Evolutionary conservation across 2,329 filamentous ascomycete genomes (phyloP).

Genomic region (Pseudogymnoascus sp.): DNA sequence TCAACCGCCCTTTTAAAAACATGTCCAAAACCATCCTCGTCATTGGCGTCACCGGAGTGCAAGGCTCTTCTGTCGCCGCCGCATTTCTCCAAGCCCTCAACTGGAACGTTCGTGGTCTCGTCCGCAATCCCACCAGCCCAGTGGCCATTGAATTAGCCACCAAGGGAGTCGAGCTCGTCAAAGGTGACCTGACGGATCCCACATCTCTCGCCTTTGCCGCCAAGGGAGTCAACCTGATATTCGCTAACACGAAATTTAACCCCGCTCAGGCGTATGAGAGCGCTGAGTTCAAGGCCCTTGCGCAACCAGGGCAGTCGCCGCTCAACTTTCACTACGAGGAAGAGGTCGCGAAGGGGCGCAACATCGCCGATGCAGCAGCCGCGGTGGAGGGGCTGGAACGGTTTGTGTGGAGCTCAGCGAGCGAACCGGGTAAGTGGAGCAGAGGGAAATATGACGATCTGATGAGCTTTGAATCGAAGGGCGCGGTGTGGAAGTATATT

Average conservation of each 20-base stretch:
- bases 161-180: constrained; percentile 34
- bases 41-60: neutral
- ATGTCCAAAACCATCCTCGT: neutral
- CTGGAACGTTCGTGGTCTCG: constrained; percentile 18
- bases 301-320: constrained; percentile 16
- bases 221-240: constrained; percentile 40
- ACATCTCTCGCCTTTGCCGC: constrained; percentile 34
- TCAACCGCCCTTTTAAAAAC: neutral
- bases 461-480: constrained; percentile 37
- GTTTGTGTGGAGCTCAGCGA: constrained; percentile 33
- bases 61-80: constrained; percentile 17
- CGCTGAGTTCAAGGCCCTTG: constrained; percentile 8
- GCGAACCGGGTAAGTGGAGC: constrained; percentile 30
- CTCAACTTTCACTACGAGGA: constrained; percentile 22
- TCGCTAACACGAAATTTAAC: constrained; percentile 36
- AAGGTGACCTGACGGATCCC: constrained; percentile 33
- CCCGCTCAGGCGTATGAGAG: constrained; percentile 13
- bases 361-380: constrained; percentile 31
- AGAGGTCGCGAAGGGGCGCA: constrained; percentile 31
- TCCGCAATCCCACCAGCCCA: constrained; percentile 14
- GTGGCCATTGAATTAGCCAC: constrained; percentile 28
- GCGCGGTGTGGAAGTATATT: constrained; percentile 27
- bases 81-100: constrained; percentile 16
- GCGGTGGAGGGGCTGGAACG: constrained; percentile 28
- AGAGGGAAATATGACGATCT: constrained; percentile 34